Percentiles rank a stretch among this genome's conserved stretches.
Conservation (phyloP, 805 yeast species). For the Wickerhamomyces rabaulensis region DNA sequence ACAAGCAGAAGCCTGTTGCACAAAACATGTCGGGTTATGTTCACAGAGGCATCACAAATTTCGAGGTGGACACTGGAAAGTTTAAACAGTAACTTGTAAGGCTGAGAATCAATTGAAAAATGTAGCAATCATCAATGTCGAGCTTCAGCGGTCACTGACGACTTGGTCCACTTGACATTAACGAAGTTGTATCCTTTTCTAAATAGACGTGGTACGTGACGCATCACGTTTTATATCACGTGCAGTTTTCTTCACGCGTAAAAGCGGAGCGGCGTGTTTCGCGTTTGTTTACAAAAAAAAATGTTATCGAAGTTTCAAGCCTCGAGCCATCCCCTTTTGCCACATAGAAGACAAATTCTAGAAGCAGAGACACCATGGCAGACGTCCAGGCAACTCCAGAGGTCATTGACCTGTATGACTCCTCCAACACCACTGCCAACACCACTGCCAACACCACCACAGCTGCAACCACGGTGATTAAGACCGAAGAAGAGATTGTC, state of each 20-base stretch:
- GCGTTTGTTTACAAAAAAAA: neutral
- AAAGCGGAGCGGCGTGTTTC: neutral
- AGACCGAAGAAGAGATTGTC: slow-evolving; percentile 8
- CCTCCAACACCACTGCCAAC: neutral
- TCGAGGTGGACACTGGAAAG: no score
- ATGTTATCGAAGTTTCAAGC: neutral
- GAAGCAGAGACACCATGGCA: neutral
- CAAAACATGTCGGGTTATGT: no score
- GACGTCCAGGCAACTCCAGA: neutral
- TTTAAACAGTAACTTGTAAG: no score
- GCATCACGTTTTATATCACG: neutral
- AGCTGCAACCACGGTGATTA: neutral
- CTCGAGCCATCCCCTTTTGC: neutral
- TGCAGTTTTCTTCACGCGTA: neutral
- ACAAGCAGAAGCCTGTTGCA: no score
- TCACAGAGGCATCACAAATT: no score
- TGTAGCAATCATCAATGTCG: no score
- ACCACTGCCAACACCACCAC: neutral
- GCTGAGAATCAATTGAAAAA: no score
- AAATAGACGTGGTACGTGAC: no score
- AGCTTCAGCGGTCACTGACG: no score
- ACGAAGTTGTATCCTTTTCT: no score
- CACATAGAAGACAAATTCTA: neutral
- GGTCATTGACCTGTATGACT: neutral
- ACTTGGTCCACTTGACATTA: no score